Evolutionary conservation across 2,329 filamentous ascomycete species (phyloP).

Genomic region (Penicillium sp.): DNA sequence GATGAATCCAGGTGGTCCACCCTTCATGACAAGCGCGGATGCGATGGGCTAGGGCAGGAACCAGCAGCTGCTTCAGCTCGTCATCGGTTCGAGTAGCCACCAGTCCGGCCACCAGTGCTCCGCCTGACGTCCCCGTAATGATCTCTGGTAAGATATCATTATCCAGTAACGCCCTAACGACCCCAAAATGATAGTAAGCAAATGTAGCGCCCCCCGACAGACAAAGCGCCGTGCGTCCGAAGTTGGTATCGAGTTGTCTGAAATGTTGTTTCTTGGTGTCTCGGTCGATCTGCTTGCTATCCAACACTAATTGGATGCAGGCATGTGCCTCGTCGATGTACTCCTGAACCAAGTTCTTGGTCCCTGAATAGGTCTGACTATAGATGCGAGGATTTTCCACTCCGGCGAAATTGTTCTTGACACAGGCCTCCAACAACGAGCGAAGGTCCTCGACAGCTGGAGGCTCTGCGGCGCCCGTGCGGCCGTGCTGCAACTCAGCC

Average conservation of each 20-base stretch:
- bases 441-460: slow-evolving; percentile 72
- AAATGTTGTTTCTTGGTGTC: slow-evolving; percentile 80
- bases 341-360: slow-evolving; percentile 88
- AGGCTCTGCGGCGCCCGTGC: slow-evolving; percentile 29
- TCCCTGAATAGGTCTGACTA: slow-evolving; percentile 95
- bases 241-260: slow-evolving; percentile 86
- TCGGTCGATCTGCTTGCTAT: slow-evolving; percentile 64
- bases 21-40: slow-evolving; percentile 85
- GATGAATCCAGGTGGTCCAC: slow-evolving; percentile 70
- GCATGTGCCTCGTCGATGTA: slow-evolving; percentile 71
- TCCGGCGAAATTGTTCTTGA: slow-evolving; percentile 97
- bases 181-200: slow-evolving; percentile 94
- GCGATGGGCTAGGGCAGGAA: slow-evolving; percentile 79
- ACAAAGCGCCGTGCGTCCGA: slow-evolving; percentile 87
- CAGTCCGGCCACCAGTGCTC: slow-evolving; percentile 82
- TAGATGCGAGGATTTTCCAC: slow-evolving; percentile 94
- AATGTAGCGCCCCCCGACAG: slow-evolving; percentile 91
- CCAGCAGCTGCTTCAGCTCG: slow-evolving; percentile 78
- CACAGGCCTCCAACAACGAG: slow-evolving; percentile 78
- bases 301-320: slow-evolving; percentile 66
- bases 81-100: slow-evolving; percentile 88
- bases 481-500: slow-evolving; percentile 32
- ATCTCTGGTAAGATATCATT: slow-evolving; percentile 84
- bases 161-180: slow-evolving; percentile 85
- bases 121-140: slow-evolving; percentile 94